Percentiles rank a stretch among this genome's conserved stretches.
These are phyloP conservation scores for Leptographium wingfieldii DNA, from an alignment of 2,329 filamentous ascomycete genomes.

Conservation along the genomic window DNA sequence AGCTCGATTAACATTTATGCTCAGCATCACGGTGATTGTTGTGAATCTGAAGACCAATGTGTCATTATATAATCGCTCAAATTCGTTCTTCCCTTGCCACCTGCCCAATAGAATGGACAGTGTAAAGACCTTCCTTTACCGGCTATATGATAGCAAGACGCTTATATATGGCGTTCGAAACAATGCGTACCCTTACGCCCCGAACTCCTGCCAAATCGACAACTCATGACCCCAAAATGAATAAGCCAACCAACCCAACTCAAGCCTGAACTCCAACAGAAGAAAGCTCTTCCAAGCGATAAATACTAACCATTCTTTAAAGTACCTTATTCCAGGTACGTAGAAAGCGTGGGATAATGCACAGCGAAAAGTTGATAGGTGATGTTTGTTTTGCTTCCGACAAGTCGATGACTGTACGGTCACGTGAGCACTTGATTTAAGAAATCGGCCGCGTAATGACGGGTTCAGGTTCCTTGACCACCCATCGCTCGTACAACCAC, in stretches of 20 bases:
- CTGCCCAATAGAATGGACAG: no score
- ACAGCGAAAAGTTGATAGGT: not conserved
- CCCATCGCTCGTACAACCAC: conserved; percentile 35
- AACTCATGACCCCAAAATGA: not conserved
- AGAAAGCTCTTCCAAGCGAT: not conserved
- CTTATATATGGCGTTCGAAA: not conserved
- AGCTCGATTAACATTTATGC: not conserved
- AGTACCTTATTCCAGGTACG: not conserved
- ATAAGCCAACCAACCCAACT: not conserved
- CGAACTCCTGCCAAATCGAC: not conserved
- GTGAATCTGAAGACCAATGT: not conserved
- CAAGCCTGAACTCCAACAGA: not conserved
- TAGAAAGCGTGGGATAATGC: not conserved
- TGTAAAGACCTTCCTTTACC: no score
- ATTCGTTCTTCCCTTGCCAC: no score
- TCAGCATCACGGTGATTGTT: not conserved
- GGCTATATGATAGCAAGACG: not conserved
- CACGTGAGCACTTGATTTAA: not conserved
- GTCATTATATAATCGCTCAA: not conserved
- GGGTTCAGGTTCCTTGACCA: not conserved
- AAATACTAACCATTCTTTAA: not conserved
- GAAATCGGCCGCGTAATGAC: not conserved
- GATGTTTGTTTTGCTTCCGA: not conserved
- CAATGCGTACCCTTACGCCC: not conserved
- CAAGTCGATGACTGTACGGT: not conserved